These are phyloP conservation scores for Colletotrichum caudatum DNA, from an alignment of 2,329 filamentous ascomycete genomes.

Conservation along the genomic window DNA sequence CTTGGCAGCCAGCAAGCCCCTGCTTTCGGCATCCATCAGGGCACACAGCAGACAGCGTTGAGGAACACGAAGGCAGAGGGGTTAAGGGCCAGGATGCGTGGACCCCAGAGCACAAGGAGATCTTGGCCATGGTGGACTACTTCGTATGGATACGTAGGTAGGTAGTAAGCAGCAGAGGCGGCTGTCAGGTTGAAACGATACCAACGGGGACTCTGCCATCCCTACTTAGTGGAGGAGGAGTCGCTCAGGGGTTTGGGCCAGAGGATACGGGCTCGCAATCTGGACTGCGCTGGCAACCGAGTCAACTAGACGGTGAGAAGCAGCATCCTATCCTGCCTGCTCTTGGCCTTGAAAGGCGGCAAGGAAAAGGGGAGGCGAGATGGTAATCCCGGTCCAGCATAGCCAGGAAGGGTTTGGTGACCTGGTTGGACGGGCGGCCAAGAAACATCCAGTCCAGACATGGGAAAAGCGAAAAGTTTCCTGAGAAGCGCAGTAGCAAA, in stretches of 20 bases:
- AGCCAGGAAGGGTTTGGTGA: background rate
- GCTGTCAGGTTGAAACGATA: conserved; percentile 11
- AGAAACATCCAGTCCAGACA: conserved; percentile 24
- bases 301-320: conserved; percentile 17
- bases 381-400: conserved; percentile 36
- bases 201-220: conserved; percentile 20
- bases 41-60: conserved; percentile 17
- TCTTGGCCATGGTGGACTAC: conserved; percentile 9
- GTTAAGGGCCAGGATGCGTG: conserved; percentile 2
- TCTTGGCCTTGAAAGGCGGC: conserved; percentile 3
- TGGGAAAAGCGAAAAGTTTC: background rate
- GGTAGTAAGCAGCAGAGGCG: background rate
- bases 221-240: background rate
- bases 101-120: conserved; percentile 3
- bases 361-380: conserved; percentile 38
- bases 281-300: conserved; percentile 17
- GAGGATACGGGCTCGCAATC: conserved; percentile 25
- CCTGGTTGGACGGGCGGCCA: conserved; percentile 24
- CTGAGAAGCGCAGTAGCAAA: background rate
- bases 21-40: conserved; percentile 8
- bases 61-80: conserved; percentile 24
- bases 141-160: too few species aligned
- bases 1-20: conserved; percentile 9
- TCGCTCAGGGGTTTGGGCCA: conserved; percentile 6
- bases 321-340: background rate